These are phyloP conservation scores for Diaporthe australafricana DNA, from an alignment of 2,329 filamentous ascomycete genomes.

Conservation along the genomic window DNA sequence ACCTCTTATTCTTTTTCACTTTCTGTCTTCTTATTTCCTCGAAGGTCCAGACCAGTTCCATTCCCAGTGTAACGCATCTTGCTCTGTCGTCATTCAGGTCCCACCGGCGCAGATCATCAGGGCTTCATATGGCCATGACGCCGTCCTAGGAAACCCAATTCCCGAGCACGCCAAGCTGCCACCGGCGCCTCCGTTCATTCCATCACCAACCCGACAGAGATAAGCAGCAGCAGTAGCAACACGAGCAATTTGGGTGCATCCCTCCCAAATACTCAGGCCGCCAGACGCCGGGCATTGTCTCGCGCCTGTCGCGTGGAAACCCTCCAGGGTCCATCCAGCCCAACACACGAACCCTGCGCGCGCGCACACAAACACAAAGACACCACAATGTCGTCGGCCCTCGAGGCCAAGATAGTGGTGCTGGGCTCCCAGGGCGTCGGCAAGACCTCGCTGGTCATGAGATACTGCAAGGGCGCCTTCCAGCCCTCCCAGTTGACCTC, in stretches of 20 bases:
- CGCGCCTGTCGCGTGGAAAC: not conserved
- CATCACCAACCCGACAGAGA: not conserved
- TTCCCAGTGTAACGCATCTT: constrained; percentile 6
- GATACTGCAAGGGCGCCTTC: constrained; percentile 80
- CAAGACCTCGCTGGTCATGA: constrained; percentile 82
- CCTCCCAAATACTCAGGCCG: not conserved
- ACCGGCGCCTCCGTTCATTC: constrained; percentile 22
- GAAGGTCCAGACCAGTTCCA: not conserved
- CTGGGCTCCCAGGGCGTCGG: constrained; percentile 84
- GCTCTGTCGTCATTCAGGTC: constrained; percentile 24
- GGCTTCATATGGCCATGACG: constrained; percentile 27
- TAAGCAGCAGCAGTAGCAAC: constrained; percentile 3
- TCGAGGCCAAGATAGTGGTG: constrained; percentile 86
- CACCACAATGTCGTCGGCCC: constrained; percentile 60
- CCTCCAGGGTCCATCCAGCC: not conserved
- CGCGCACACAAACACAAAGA: not conserved
- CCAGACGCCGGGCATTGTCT: not conserved
- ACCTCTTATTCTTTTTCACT: too few species aligned
- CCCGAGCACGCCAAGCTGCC: constrained; percentile 26
- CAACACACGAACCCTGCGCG: not conserved
- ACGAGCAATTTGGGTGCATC: not conserved
- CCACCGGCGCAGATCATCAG: constrained; percentile 25
- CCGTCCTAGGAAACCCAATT: constrained; percentile 8
- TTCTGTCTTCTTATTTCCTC: not conserved
- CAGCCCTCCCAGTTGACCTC: constrained; percentile 72